Evolutionary conservation across 2,329 filamentous ascomycete genomes (phyloP).

Genomic region (Scopulariopsis brevicaulis): DNA sequence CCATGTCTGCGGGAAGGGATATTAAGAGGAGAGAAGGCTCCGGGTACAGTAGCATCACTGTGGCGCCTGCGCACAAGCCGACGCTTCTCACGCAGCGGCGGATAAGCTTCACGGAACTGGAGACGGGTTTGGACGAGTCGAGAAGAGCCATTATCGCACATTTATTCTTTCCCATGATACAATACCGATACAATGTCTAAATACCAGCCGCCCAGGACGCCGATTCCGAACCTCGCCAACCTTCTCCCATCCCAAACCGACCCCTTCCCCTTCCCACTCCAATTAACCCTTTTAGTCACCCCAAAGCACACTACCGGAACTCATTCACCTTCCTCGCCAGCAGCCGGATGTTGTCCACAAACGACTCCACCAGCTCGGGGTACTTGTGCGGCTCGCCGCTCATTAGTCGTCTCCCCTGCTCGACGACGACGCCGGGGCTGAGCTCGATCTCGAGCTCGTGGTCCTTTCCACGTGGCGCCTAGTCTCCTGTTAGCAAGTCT

Average conservation of each 20-base stretch:
- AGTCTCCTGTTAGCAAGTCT: slow-evolving; percentile 2
- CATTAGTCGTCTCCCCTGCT: slow-evolving; percentile 50
- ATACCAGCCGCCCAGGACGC: background rate
- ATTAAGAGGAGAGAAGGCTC: too few species aligned
- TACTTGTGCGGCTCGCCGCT: slow-evolving; percentile 45
- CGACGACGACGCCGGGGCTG: slow-evolving; percentile 47
- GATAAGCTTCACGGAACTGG: too few species aligned
- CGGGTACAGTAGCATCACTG: too few species aligned
- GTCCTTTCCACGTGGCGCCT: slow-evolving; percentile 45
- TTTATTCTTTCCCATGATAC: background rate
- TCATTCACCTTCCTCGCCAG: slow-evolving; percentile 35
- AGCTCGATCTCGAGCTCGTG: slow-evolving; percentile 78
- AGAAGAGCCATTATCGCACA: background rate
- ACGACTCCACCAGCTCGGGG: slow-evolving; percentile 56
- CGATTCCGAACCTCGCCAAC: background rate
- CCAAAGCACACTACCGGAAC: background rate
- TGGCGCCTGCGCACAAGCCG: too few species aligned
- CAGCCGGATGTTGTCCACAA: slow-evolving; percentile 62
- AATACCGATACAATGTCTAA: background rate
- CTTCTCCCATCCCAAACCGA: background rate
- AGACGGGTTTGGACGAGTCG: too few species aligned
- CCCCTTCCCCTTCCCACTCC: background rate
- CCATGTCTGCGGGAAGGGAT: too few species aligned
- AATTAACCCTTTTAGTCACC: too few species aligned
- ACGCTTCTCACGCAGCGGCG: too few species aligned